Evolutionary conservation across 805 yeast species (phyloP).

Genomic region (Metschnikowia santaceciliae): DNA sequence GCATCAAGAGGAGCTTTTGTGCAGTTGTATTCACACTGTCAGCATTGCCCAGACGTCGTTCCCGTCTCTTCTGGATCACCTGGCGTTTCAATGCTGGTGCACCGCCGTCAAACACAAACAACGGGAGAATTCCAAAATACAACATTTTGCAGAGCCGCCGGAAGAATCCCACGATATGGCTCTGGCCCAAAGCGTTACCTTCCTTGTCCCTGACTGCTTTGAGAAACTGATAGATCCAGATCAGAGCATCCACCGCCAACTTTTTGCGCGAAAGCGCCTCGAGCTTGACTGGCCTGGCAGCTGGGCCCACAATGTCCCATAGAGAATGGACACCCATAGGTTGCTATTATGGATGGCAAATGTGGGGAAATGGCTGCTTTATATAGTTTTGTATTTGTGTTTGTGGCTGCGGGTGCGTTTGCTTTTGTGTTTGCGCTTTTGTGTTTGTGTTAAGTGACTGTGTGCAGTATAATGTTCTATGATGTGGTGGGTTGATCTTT

Average conservation of each 20-base stretch:
- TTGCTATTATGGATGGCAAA: not conserved
- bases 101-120: constrained; percentile 94
- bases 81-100: constrained; percentile 80
- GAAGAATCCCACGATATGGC: constrained; percentile 95
- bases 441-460: no score
- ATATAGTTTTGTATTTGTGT: no score
- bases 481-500: no score
- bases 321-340: constrained; percentile 92
- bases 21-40: constrained; percentile 75
- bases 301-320: constrained; percentile 89
- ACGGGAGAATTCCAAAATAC: constrained; percentile 82
- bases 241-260: constrained; percentile 95
- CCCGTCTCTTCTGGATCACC: constrained; percentile 70
- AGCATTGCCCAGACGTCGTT: constrained; percentile 67
- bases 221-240: constrained; percentile 95
- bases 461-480: no score
- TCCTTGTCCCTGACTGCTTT: constrained; percentile 88
- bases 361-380: no score
- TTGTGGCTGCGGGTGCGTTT: no score
- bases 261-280: constrained; percentile 76
- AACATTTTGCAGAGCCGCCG: constrained; percentile 86
- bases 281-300: constrained; percentile 84
- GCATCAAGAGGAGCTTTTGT: constrained; percentile 71
- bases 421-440: no score
- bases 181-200: constrained; percentile 70